Evolutionary conservation across 1,284 basidiomycete species (phyloP).

Genomic region (Marasmius tenuissimus): DNA sequence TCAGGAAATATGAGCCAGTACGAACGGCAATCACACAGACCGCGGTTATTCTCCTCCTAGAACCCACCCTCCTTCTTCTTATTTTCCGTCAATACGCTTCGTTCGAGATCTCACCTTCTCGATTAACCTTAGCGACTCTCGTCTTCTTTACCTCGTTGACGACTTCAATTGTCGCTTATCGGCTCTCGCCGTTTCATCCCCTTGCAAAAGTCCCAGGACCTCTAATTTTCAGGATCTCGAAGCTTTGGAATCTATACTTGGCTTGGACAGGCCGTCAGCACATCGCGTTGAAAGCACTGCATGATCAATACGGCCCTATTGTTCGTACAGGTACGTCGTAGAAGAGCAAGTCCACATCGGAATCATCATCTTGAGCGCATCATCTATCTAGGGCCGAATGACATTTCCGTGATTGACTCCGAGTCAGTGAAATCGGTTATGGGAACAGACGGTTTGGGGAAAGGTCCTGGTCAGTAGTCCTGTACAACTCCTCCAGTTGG

Average conservation of each 20-base stretch:
- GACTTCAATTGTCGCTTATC: conserved; percentile 30
- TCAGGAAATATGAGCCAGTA: conserved; percentile 2
- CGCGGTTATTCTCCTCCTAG: neutral
- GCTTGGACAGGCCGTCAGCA: conserved; percentile 30
- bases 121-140: neutral
- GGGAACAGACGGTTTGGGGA: conserved; percentile 23
- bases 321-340: conserved; percentile 35
- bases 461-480: conserved; percentile 33
- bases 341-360: neutral
- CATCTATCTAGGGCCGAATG: conserved; percentile 5
- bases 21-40: neutral
- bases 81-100: neutral
- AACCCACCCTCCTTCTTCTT: neutral
- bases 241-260: conserved; percentile 28
- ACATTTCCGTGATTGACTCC: conserved; percentile 6
- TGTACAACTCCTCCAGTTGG: too few species aligned
- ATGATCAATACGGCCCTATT: conserved; percentile 38
- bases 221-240: conserved; percentile 30
- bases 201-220: conserved; percentile 42
- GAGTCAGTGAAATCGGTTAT: neutral
- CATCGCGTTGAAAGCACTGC: conserved; percentile 26
- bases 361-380: neutral
- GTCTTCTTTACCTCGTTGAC: conserved; percentile 10
- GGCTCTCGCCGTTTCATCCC: conserved; percentile 44
- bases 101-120: neutral